Evolutionary conservation across 441 rosid genomes (phyloP), one percentile per base, ranked within the genome.

Genomic region (Populus hybrid): DNA sequence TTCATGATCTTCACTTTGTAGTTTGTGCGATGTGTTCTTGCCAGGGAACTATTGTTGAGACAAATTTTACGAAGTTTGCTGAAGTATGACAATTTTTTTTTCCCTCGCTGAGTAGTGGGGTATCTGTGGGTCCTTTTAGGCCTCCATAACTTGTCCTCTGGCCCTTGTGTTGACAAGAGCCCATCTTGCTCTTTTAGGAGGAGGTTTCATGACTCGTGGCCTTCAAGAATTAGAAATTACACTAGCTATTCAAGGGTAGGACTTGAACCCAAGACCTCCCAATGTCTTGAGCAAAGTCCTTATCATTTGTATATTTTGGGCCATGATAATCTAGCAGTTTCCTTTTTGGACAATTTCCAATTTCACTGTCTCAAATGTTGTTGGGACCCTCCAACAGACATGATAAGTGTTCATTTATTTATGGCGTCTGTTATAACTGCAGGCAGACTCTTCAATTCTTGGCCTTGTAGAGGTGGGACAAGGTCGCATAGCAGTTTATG

Each of bases 401-500:
- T 77, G 24, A 16, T 50, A 30, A 53, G 61, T 53, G 61, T 18
- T 53, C 61, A 16, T 53, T 16, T 53, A 16, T 53, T 53, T 53
- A 53, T 18, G 61, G 61, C 7, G 61, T 53, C 61, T 53, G 61
- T 16, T 18, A 53, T 53, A 18, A 53, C 61, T 64, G 79, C 89
- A 95, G 99, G 92, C 86, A 76, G 97, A 88, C 84, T 94, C 96
- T 59, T 90, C 97, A 50, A 93, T 96, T 87, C 98, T 96, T 75
- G 99, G 99, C 70, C 94, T 96, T 76, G 75, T 88, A 73, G 88
- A 85, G 79, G 87, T 80, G 2, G 96, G 94, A 73, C 88, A 88
- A 88, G 99, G 99, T 75, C 93, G 90, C 38, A 75, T 94, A 79
- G 94, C 93, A 28, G 97, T 96, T 3, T 96, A 96, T 78, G 99